phyloP scores from a whole-genome alignment of 106 monocot genomes.

The Apostasia shenzhenica region DNA sequence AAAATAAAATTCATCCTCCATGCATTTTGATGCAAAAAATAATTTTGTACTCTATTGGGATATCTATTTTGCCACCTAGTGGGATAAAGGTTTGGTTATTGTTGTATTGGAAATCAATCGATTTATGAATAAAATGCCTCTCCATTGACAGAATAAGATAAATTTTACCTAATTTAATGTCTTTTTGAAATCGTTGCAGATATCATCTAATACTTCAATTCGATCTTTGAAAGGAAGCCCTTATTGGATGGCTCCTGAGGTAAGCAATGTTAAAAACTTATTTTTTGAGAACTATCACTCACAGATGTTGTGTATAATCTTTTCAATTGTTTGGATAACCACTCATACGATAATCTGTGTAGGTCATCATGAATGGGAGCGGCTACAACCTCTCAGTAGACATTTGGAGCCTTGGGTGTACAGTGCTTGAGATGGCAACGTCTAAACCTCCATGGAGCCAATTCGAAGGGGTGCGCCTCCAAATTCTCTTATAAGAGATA shows the following conservation, averaged over 20 bases:
- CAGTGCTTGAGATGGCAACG: constrained; percentile 85
- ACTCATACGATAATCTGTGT: constrained; percentile 7
- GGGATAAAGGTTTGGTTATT: too few relatives aligned
- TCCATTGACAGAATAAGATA: background rate
- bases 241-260: constrained; percentile 99
- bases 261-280: background rate
- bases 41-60: too few relatives aligned
- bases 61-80: too few relatives aligned
- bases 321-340: background rate
- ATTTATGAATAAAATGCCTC: background rate
- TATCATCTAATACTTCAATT: constrained; percentile 52
- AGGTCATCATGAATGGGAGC: constrained; percentile 73
- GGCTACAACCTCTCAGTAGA: constrained; percentile 81
- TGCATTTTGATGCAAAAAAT: background rate
- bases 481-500: background rate
- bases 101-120: too few relatives aligned
- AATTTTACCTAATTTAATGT: background rate
- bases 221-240: constrained; percentile 92
- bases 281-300: background rate
- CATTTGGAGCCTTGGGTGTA: constrained; percentile 96
- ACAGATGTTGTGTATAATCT: background rate
- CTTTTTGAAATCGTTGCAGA: constrained; percentile 32
- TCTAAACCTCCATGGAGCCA: constrained; percentile 83
- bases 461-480: constrained; percentile 58
- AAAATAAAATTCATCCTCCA: background rate